Conservation (phyloP, 192 early-diverging fungal genomes). For the Endogone sp. region DNA sequence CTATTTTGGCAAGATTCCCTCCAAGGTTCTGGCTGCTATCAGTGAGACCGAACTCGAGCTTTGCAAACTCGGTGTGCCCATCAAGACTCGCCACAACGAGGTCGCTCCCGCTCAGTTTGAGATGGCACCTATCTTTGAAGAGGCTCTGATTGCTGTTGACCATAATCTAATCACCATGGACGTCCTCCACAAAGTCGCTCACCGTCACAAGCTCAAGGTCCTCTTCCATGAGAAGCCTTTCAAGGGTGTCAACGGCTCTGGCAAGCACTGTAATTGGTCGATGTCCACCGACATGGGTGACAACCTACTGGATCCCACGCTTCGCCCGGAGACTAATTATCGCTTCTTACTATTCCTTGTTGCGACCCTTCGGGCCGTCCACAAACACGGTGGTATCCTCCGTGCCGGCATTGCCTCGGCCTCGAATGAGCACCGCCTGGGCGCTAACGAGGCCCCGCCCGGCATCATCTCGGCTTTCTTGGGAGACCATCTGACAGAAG, state of each 20-base stretch:
- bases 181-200: slow-evolving; percentile 93
- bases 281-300: slow-evolving; percentile 92
- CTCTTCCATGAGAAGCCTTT: slow-evolving; percentile 99
- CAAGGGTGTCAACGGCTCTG: slow-evolving; percentile 97
- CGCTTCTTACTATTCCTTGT: slow-evolving; percentile 96
- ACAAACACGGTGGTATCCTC: slow-evolving; percentile 89
- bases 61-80: slow-evolving; percentile 89
- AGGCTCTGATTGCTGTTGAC: slow-evolving; percentile 92
- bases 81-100: slow-evolving; percentile 99
- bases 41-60: slow-evolving; percentile 95
- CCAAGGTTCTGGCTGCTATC: slow-evolving; percentile 86
- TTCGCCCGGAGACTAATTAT: slow-evolving; percentile 97
- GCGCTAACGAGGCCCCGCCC: slow-evolving; percentile 97
- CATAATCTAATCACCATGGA: slow-evolving; percentile 99
- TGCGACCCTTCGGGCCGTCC: slow-evolving; percentile 85
- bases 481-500: slow-evolving; percentile 95
- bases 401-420: slow-evolving; percentile 89
- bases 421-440: slow-evolving; percentile 98
- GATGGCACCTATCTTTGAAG: slow-evolving; percentile 98
- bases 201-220: slow-evolving; percentile 94
- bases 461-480: slow-evolving; percentile 97
- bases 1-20: slow-evolving; percentile 98
- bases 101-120: slow-evolving; percentile 99
- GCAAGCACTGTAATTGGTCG: slow-evolving; percentile 99
- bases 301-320: slow-evolving; percentile 95